These are phyloP conservation scores for Neocallimastix lanati DNA, from an alignment of 192 early-diverging fungal genomes.

Conservation along the genomic window DNA sequence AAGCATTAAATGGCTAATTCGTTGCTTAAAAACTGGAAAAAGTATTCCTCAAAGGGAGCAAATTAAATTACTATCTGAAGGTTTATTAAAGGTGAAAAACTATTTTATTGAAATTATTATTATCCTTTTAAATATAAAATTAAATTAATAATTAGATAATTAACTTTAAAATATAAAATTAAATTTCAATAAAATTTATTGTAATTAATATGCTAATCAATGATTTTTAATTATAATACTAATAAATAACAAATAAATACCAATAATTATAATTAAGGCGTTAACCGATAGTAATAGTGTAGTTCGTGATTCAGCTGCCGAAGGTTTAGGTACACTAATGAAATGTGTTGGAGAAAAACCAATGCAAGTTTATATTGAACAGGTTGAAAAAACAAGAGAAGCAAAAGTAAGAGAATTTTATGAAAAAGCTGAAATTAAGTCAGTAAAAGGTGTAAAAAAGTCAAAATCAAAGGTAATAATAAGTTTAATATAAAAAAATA, in stretches of 20 bases:
- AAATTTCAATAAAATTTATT: too few species aligned
- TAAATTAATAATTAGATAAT: too few species aligned
- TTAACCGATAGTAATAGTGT: slow-evolving; percentile 68
- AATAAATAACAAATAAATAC: too few species aligned
- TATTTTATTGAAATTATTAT: too few species aligned
- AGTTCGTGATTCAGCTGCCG: slow-evolving; percentile 66
- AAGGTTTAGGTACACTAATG: slow-evolving; percentile 77
- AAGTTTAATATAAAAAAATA: too few species aligned
- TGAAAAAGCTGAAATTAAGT: slow-evolving; percentile 70
- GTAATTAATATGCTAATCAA: too few species aligned
- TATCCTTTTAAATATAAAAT: too few species aligned
- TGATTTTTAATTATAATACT: too few species aligned
- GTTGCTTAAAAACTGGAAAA: slow-evolving; percentile 52
- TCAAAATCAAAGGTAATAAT: not conserved
- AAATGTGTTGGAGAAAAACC: slow-evolving; percentile 66
- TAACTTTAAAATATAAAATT: too few species aligned
- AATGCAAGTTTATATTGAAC: slow-evolving; percentile 52
- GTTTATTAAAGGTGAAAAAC: slow-evolving; percentile 32
- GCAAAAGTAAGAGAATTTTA: slow-evolving; percentile 73
- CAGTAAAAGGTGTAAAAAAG: not conserved
- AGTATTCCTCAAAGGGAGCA: slow-evolving; percentile 59
- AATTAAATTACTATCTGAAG: slow-evolving; percentile 57
- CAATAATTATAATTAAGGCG: too few species aligned
- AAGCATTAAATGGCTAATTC: slow-evolving; percentile 47
- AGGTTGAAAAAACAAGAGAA: slow-evolving; percentile 71